Evolutionary conservation across 108 stramenopile species (phyloP), one percentile per base, ranked within the genome.

Genomic region (Fragilaria crotonensis): DNA sequence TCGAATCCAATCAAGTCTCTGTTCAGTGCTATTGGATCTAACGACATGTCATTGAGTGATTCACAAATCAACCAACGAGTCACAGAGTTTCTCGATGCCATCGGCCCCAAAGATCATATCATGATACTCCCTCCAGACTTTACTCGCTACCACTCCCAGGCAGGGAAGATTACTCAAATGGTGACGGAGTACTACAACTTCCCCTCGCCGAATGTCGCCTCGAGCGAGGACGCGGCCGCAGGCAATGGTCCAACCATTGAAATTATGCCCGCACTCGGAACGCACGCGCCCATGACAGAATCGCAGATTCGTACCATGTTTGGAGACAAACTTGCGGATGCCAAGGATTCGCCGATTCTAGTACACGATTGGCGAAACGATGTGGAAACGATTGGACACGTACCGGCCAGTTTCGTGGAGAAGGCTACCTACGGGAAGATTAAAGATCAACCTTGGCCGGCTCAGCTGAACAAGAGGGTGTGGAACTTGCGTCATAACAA

Each of bases 351-450:
- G 48, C 72, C 88, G 1, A 94, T 96, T 60, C 46, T 94, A 14
- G 90, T 95, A 5, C 96, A 97, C 57, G 89, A 97, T 68, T 97
- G 96, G 96, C 67, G 94, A 26, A 84, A 94, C 21, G 95, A 95
- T 61, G 95, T 97, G 1, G 93, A 93, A 17, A 95, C 90, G 5
- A 94, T 97, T 28, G 96, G 96, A 11, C 71, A 94, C 59, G 91
- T 77, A 5, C 93, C 94, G 17, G 67, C 61, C 21, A 64, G 76
- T 32, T 85, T 96, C 80, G 95, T 96, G 5, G 47, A 29, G 45
- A 58, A 62, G 23, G 77, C 77, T 3, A 80, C 79, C 32, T 50
- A 57, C 14, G 74, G 74, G 1, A 62, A 73, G 57, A 73, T 84
- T 5, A 25, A 36, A 23, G 59, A 84, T 14, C 61, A 85, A 31